Conservation (phyloP, 2,329 filamentous ascomycete species). For the Geosmithia flava region DNA sequence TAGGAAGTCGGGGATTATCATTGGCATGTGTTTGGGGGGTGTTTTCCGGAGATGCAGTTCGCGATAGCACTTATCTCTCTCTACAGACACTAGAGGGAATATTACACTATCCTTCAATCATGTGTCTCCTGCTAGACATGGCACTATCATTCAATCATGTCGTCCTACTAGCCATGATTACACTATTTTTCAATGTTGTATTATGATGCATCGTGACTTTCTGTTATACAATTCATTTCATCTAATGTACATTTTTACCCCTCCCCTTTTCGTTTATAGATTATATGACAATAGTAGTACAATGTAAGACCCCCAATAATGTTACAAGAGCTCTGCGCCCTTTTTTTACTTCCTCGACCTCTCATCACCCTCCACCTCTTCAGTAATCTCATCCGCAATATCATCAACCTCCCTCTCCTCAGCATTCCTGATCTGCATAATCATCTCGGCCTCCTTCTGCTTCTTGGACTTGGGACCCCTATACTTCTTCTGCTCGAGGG, state of each 20-base stretch:
- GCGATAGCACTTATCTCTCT: too few species aligned
- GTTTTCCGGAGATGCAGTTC: too few species aligned
- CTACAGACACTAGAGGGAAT: too few species aligned
- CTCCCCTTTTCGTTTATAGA: not conserved
- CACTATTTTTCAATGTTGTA: too few species aligned
- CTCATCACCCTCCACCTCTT: constrained; percentile 10
- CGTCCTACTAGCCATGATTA: too few species aligned
- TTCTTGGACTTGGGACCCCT: not conserved
- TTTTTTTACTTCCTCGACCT: constrained; percentile 2
- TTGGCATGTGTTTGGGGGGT: too few species aligned
- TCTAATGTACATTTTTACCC: not conserved
- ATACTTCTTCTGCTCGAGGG: not conserved
- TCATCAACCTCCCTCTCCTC: constrained; percentile 17
- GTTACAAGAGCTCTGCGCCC: not conserved
- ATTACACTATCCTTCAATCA: too few species aligned
- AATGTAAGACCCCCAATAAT: not conserved
- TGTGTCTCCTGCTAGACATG: too few species aligned
- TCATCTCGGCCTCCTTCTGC: constrained; percentile 19
- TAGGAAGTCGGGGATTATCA: too few species aligned
- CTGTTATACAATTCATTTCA: not conserved
- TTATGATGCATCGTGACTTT: not conserved
- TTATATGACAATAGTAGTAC: not conserved
- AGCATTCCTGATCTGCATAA: constrained; percentile 25
- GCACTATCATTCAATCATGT: too few species aligned
- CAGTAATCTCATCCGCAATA: constrained; percentile 17